Evolutionary conservation across 2,329 filamentous ascomycete species (phyloP).

Genomic region (Fusarium torreyae): DNA sequence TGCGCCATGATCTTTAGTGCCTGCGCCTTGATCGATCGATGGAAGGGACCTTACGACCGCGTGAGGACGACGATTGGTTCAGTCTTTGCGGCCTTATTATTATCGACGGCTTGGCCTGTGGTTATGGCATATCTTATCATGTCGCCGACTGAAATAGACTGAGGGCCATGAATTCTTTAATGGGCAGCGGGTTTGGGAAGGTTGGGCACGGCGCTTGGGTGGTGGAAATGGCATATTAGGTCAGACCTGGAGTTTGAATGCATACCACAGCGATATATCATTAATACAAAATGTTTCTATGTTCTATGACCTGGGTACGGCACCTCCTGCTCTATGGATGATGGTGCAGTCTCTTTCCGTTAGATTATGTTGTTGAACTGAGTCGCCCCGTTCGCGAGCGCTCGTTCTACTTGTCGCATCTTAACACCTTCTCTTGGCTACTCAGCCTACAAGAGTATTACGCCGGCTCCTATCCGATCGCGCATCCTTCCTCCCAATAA

Average conservation of each 20-base stretch:
- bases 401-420: not conserved
- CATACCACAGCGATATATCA: slow-evolving; percentile 40
- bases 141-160: slow-evolving; percentile 29
- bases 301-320: slow-evolving; percentile 7
- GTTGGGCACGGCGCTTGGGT: slow-evolving; percentile 28
- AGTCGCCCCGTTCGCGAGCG: no score
- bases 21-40: slow-evolving; percentile 60
- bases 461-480: slow-evolving; percentile 58
- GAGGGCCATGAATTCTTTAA: not conserved
- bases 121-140: slow-evolving; percentile 55
- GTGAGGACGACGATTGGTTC: slow-evolving; percentile 49
- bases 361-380: no score
- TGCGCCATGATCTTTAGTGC: slow-evolving; percentile 61
- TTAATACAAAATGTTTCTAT: slow-evolving; percentile 35
- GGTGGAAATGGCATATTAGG: slow-evolving; percentile 26
- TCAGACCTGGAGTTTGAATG: slow-evolving; percentile 42
- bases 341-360: not conserved
- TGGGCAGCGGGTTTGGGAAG: slow-evolving; percentile 3
- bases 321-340: no score
- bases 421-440: not conserved
- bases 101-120: slow-evolving; percentile 56
- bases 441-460: slow-evolving; percentile 60
- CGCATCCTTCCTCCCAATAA: slow-evolving; percentile 73
- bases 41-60: slow-evolving; percentile 58
- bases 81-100: slow-evolving; percentile 52